These are phyloP conservation scores for Brachypodium distachyon DNA, from an alignment of 202 grass and related monocot genomes.

Conservation along the genomic window DNA sequence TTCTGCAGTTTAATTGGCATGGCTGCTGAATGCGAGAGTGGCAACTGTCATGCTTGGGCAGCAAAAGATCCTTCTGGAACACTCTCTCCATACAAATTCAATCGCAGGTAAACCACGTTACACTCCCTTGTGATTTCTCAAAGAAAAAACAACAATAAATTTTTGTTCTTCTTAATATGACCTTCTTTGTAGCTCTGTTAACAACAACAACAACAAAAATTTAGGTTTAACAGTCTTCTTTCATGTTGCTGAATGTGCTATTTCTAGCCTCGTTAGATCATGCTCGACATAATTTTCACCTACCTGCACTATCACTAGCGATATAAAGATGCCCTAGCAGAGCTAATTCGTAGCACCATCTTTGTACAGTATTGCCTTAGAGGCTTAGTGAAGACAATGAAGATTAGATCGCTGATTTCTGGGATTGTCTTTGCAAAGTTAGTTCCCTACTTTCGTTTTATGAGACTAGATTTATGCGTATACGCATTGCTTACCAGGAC, in stretches of 20 bases:
- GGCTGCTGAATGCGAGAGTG: slow-evolving; percentile 36
- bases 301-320: background rate
- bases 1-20: slow-evolving; percentile 16
- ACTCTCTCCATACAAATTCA: slow-evolving; percentile 72
- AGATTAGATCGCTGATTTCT: background rate
- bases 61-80: slow-evolving; percentile 68
- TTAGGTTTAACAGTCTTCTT: background rate
- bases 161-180: background rate
- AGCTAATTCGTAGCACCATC: background rate
- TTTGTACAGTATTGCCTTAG: background rate
- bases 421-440: background rate
- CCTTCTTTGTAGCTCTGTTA: background rate
- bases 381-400: background rate
- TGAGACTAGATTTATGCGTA: background rate
- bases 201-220: background rate
- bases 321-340: background rate
- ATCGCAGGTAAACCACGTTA: slow-evolving; percentile 40
- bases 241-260: background rate
- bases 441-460: background rate
- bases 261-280: background rate
- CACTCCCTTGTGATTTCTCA: background rate
- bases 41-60: slow-evolving; percentile 75
- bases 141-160: background rate
- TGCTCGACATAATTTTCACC: background rate
- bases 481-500: slow-evolving; percentile 27